A percentile compares a stretch with the other conserved stretches of the same genome.
These are phyloP conservation scores for Acacia confusa DNA, from an alignment of 306 rosid genomes.

Conservation along the genomic window DNA sequence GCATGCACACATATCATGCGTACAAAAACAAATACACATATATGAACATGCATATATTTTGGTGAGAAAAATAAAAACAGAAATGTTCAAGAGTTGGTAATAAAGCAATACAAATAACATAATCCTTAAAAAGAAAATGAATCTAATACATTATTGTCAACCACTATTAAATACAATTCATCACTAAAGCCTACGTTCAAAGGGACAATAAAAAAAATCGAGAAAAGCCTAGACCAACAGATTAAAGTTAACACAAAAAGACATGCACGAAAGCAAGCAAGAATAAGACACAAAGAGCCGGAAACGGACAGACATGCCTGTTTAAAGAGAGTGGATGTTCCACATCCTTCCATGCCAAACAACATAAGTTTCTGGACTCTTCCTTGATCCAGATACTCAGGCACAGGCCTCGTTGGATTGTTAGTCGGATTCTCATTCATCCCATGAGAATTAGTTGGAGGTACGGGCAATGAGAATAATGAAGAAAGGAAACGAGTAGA, in stretches of 20 bases:
- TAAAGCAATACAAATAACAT: slow-evolving; percentile 5
- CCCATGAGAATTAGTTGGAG: slow-evolving; percentile 60
- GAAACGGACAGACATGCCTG: slow-evolving; percentile 52
- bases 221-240: slow-evolving; percentile 28
- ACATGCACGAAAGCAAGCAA: neutral
- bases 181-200: slow-evolving; percentile 17
- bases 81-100: slow-evolving; percentile 4
- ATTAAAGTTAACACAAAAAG: slow-evolving; percentile 21
- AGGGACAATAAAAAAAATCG: neutral
- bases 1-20: neutral
- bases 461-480: slow-evolving; percentile 84
- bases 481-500: slow-evolving; percentile 83
- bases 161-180: slow-evolving; percentile 18
- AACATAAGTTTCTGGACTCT: slow-evolving; percentile 79
- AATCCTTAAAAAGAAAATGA: slow-evolving; percentile 9
- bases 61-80: neutral
- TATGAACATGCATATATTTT: neutral
- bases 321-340: slow-evolving; percentile 87
- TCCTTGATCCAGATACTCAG: slow-evolving; percentile 73
- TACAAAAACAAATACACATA: neutral
- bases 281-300: slow-evolving; percentile 7
- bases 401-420: slow-evolving; percentile 67
- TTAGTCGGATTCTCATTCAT: slow-evolving; percentile 51
- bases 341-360: slow-evolving; percentile 89
- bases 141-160: neutral